These are phyloP conservation scores for Candida pseudocylindracea DNA, from an alignment of 1,139 yeast genomes.

Conservation along the genomic window DNA sequence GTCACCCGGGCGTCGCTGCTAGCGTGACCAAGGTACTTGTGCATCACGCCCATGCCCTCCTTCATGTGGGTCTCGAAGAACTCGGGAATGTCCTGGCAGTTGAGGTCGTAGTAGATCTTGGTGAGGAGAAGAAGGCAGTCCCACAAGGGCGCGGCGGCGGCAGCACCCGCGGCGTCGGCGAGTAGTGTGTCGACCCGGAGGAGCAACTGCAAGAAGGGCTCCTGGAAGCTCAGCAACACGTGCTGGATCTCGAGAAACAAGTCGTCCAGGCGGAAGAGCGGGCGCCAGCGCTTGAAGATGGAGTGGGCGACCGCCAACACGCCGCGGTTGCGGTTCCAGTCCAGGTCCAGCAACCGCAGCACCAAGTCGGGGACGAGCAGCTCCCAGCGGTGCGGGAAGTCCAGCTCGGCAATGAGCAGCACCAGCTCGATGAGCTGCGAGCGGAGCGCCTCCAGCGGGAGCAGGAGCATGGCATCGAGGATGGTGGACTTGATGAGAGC, in stretches of 20 bases:
- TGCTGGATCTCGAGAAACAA: slow-evolving; percentile 70
- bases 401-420: slow-evolving; percentile 83
- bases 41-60: slow-evolving; percentile 59
- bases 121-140: slow-evolving; percentile 52
- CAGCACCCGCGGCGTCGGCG: slow-evolving; percentile 15
- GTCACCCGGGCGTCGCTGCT: slow-evolving; percentile 54
- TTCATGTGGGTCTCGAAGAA: slow-evolving; percentile 83
- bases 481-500: slow-evolving; percentile 52
- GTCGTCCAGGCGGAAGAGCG: slow-evolving; percentile 78
- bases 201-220: slow-evolving; percentile 53
- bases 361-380: slow-evolving; percentile 60
- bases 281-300: slow-evolving; percentile 92
- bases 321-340: slow-evolving; percentile 62
- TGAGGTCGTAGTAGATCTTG: slow-evolving; percentile 78
- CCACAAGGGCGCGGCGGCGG: slow-evolving; percentile 25
- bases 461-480: slow-evolving; percentile 57
- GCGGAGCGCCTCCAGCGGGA: slow-evolving; percentile 48
- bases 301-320: slow-evolving; percentile 86
- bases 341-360: slow-evolving; percentile 32
- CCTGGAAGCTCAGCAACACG: slow-evolving; percentile 71
- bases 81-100: slow-evolving; percentile 96
- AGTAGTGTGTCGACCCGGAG: slow-evolving; percentile 46
- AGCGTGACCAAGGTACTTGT: slow-evolving; percentile 49
- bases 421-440: slow-evolving; percentile 88
- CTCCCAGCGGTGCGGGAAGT: slow-evolving; percentile 84